Evolutionary conservation across 306 rosid genomes (phyloP).

Genomic region (Fragaria vesca): DNA sequence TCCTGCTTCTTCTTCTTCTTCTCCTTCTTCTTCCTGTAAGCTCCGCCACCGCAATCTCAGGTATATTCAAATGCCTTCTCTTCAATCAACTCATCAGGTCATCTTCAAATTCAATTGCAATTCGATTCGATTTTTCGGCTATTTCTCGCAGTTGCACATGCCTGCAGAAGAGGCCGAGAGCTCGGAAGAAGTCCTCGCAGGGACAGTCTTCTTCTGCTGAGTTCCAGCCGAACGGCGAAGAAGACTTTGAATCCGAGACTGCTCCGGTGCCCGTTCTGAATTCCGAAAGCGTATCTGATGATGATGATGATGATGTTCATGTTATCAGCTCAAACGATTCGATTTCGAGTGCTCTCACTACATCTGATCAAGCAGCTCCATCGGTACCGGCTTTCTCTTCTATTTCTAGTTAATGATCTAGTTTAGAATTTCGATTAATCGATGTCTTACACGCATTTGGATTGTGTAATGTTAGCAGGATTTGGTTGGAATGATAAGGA

Average conservation of each 20-base stretch:
- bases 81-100: neutral
- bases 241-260: slow-evolving; percentile 38
- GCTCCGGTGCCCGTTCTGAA: slow-evolving; percentile 32
- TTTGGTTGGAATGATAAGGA: slow-evolving; percentile 67
- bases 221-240: slow-evolving; percentile 41
- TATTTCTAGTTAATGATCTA: neutral
- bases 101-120: neutral
- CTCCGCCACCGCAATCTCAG: slow-evolving; percentile 59
- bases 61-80: slow-evolving; percentile 21
- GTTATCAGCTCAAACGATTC: slow-evolving; percentile 28
- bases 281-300: slow-evolving; percentile 33
- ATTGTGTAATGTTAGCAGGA: slow-evolving; percentile 46
- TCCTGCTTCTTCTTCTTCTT: slow-evolving; percentile 1
- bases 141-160: slow-evolving; percentile 58
- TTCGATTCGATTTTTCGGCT: neutral
- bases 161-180: slow-evolving; percentile 48
- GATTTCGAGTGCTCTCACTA: slow-evolving; percentile 23
- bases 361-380: slow-evolving; percentile 34
- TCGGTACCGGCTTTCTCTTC: slow-evolving; percentile 36
- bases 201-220: slow-evolving; percentile 38
- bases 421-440: neutral
- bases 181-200: slow-evolving; percentile 63
- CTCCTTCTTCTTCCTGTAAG: slow-evolving; percentile 37
- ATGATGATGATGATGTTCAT: slow-evolving; percentile 19
- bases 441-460: slow-evolving; percentile 13